Base-by-base conservation (phyloP, 306 rosid species). In the Coriaria nepalensis region DNA sequence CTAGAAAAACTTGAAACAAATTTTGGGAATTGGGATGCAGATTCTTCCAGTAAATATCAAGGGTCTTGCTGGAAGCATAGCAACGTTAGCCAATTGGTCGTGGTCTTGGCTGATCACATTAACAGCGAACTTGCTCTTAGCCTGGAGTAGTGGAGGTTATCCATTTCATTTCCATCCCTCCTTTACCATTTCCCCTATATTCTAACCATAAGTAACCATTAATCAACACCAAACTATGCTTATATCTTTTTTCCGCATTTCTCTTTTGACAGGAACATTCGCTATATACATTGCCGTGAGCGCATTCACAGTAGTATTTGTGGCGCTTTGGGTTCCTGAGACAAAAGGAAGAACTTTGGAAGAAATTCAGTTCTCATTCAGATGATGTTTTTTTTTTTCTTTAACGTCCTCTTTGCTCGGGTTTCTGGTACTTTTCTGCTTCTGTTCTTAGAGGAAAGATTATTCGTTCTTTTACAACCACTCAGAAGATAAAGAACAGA, bases 81-180 rank as follows among this genome's bases (percentile, higher is more conserved):
- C 98, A 34, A 90, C 95, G 52, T 90, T 90, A 56, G 75, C 85
- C 80, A 90, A 85, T 45, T 90, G 98, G 98, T 73, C 79, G 11
- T 8, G 50, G 53, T 58, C 94, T 5, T 90, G 83, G 81, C 55
- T 69, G 63, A 67, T 85, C 60, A 90, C 95, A 9, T 11, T 85
- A 81, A 79, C 95, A 2, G 95, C 94, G 44, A 90, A 90, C 73
- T 45, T 86, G 60, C 98, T 90, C 52, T 66, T 90, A 65, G 62
- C 56, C 12, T 90, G 98, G 98, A 90, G 80, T 63, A 61, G 67
- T 50, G 98, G 83, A 79, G 98, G 98, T 90, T 49, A 1, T 60
- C 75, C 40, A 37, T 40, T 37, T 53, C 49, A 20, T 20, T 20
- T 42, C 64, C 60, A 55, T 51, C 12, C 58, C 32, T 61, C 33